These are phyloP conservation scores for Heritiera littoralis DNA, from an alignment of 345 rosid species.

Conservation along the genomic window DNA sequence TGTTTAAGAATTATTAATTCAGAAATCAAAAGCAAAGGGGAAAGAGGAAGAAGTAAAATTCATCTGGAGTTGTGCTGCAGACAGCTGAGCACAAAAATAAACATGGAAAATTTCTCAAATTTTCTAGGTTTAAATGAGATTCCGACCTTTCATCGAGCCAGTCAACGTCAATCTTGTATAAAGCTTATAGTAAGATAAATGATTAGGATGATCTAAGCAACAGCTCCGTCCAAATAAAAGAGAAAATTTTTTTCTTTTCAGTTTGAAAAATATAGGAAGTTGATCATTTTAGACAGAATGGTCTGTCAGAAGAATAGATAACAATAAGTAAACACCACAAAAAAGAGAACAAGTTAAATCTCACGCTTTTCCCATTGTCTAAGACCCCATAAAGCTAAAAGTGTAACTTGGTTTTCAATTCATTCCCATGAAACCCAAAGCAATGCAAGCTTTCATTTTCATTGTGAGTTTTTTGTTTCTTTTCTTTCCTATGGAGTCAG, in stretches of 20 bases:
- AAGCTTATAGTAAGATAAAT: background rate
- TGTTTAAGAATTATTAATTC: background rate
- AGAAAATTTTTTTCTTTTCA: background rate
- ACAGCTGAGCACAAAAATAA: background rate
- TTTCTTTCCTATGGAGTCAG: background rate
- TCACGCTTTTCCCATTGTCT: background rate
- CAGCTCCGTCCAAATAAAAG: background rate
- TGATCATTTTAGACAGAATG: background rate
- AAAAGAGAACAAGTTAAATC: slow-evolving; percentile 1
- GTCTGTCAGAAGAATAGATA: background rate
- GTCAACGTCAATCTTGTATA: background rate
- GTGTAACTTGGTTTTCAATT: background rate
- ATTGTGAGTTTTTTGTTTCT: background rate
- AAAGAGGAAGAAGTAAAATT: background rate
- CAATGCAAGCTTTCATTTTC: background rate
- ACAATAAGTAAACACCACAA: background rate
- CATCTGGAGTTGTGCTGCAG: too few relatives aligned
- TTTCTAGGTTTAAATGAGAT: slow-evolving; percentile 10
- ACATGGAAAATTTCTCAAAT: background rate
- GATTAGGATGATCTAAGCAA: slow-evolving; percentile 12
- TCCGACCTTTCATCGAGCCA: slow-evolving; percentile 3
- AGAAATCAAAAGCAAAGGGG: background rate
- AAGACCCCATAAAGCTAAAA: slow-evolving; percentile 2
- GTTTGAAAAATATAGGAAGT: background rate
- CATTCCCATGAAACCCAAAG: slow-evolving; percentile 1